Conservation (phyloP, 192 early-diverging fungal genomes). For the Linnemannia exigua region DNA sequence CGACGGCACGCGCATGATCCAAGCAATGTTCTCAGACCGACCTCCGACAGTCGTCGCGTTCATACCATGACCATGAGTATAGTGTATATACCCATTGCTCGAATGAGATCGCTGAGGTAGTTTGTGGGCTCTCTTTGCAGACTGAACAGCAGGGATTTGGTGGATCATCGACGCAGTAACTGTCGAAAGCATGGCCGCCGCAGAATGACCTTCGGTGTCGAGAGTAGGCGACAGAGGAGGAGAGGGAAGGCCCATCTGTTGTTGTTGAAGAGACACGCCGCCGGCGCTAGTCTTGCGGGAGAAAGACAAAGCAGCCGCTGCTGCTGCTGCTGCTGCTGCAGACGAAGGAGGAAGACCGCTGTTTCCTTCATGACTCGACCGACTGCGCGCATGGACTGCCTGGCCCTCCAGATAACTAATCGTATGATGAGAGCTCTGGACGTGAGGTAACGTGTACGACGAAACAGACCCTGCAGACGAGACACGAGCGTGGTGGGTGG, state of each 20-base stretch:
- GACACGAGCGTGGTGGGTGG: neutral
- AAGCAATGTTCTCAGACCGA: neutral
- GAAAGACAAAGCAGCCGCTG: neutral
- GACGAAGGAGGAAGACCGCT: neutral
- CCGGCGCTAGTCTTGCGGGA: neutral
- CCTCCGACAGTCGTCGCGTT: neutral
- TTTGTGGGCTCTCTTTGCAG: neutral
- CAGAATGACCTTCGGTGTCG: neutral
- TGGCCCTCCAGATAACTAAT: slow-evolving; percentile 19
- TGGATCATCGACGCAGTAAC: neutral
- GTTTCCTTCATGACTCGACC: neutral
- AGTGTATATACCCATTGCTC: neutral
- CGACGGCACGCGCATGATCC: neutral
- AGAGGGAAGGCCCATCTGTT: slow-evolving; percentile 8
- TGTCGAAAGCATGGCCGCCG: neutral
- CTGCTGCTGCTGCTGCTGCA: neutral
- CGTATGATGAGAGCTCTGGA: slow-evolving; percentile 13
- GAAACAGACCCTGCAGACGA: neutral
- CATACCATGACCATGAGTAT: neutral
- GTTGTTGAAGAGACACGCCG: neutral
- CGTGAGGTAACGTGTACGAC: neutral
- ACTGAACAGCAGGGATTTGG: neutral
- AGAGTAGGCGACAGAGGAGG: slow-evolving; percentile 13
- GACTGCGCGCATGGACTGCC: slow-evolving; percentile 9
- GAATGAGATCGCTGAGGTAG: neutral